Evolutionary conservation across 176 grass and related monocot genomes (phyloP), one percentile per base, ranked within the genome.

Genomic region (Lolium multiflorum): DNA sequence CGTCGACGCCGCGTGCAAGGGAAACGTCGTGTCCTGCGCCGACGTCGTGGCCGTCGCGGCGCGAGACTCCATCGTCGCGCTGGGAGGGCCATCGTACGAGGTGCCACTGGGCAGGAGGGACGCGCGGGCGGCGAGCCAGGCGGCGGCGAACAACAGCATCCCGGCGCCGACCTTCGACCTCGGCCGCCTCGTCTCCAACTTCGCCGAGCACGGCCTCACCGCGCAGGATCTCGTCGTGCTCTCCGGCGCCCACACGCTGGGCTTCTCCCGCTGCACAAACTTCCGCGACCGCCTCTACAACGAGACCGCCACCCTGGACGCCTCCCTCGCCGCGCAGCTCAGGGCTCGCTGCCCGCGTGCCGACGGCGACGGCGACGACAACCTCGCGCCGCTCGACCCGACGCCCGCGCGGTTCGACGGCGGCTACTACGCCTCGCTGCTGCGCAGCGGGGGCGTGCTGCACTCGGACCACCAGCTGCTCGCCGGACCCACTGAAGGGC

Each of bases 381-480:
- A 80, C 82, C 93, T 98, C 63, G 74, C 86, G 1, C 82, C 87
- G 52, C 81, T 98, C 37, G 95, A 98, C 71, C 55, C 60, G 26
- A 89, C 91, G 2, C 81, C 93, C 0, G 83, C 77, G 35, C 22
- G 50, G 11, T 93, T 98, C 76, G 96, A 98, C 88, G 85, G 83
- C 11, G 88, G 11, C 16, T 98, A 98, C 81, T 91, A 66, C 82
- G 57, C 51, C 47, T 28, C 77, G 1, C 86, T 98, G 86, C 49
- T 89, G 80, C 81, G 84, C 44, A 20, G 47, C 68, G 86, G 86
- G 83, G 91, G 84, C 1, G 37, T 95, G 48, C 82, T 98, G 37
- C 93, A 98, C 89, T 95, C 93, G 0, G 93, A 98, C 82, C 96
- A 98, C 71, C 87, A 98, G 66, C 89, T 98, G 61, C 79, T 95